These are phyloP conservation scores for Hypoxylon sp. DNA, from an alignment of 2,329 filamentous ascomycete species.

Conservation along the genomic window DNA sequence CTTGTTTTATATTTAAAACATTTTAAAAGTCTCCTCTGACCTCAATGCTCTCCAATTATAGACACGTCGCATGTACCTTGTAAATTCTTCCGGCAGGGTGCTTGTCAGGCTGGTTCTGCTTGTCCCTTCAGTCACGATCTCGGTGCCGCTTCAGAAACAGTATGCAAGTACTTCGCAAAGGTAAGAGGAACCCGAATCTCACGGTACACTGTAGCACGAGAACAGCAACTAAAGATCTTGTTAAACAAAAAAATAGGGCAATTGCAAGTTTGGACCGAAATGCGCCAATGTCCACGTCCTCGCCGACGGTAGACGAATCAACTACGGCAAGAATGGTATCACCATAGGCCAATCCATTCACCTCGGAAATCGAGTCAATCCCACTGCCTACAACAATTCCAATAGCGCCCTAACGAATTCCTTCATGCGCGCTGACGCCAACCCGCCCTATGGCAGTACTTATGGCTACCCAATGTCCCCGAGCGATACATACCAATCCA, in stretches of 20 bases:
- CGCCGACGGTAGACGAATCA: conserved; percentile 92
- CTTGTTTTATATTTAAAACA: background rate
- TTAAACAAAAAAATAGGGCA: conserved; percentile 74
- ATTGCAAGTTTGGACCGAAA: conserved; percentile 98
- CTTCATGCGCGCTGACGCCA: conserved; percentile 73
- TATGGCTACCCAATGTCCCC: conserved; percentile 60
- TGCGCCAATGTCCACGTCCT: conserved; percentile 97
- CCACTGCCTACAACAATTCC: conserved; percentile 72
- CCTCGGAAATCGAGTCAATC: conserved; percentile 77
- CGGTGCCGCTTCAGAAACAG: conserved; percentile 84
- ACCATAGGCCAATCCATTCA: conserved; percentile 72
- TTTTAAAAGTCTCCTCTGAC: conserved; percentile 30
- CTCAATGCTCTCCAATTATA: conserved; percentile 57
- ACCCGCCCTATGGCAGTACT: conserved; percentile 62
- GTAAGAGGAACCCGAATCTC: conserved; percentile 64
- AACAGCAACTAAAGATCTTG: conserved; percentile 39
- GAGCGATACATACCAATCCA: conserved; percentile 59
- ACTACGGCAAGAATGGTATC: conserved; percentile 79
- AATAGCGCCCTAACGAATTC: conserved; percentile 80
- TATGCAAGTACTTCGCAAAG: conserved; percentile 99
- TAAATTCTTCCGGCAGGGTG: conserved; percentile 98
- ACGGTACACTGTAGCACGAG: conserved; percentile 14
- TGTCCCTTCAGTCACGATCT: conserved; percentile 98
- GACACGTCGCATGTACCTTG: conserved; percentile 98
- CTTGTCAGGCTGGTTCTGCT: conserved; percentile 94